These are phyloP conservation scores for Mucor velutinosus DNA, from an alignment of 371 early-diverging fungal species.

Conservation along the genomic window DNA sequence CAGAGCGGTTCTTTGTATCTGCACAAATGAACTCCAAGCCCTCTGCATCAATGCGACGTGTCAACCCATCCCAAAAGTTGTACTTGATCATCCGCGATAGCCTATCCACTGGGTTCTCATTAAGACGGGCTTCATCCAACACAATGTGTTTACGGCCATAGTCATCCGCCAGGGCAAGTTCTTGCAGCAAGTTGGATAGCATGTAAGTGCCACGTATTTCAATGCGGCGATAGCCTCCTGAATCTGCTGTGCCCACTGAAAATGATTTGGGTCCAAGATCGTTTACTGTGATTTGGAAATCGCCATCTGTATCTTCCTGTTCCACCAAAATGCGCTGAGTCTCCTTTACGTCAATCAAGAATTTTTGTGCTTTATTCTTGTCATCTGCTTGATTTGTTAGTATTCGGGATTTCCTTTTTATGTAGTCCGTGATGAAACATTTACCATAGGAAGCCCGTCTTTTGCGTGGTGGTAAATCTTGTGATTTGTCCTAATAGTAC, in stretches of 20 bases:
- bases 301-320: conserved; percentile 93
- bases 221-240: conserved; percentile 79
- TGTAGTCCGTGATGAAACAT: not conserved
- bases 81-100: conserved; percentile 85
- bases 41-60: conserved; percentile 87
- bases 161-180: conserved; percentile 85
- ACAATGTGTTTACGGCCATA: conserved; percentile 79
- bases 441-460: conserved; percentile 53
- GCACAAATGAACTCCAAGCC: conserved; percentile 83
- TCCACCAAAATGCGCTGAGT: conserved; percentile 72
- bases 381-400: conserved; percentile 54
- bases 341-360: conserved; percentile 80
- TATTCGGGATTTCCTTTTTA: not conserved
- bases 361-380: conserved; percentile 65
- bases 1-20: conserved; percentile 85
- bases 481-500: conserved; percentile 8
- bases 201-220: conserved; percentile 91
- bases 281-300: conserved; percentile 88
- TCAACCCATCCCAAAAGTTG: conserved; percentile 91
- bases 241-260: conserved; percentile 78
- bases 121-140: conserved; percentile 79
- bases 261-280: conserved; percentile 91
- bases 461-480: conserved; percentile 4
- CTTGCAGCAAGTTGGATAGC: conserved; percentile 90
- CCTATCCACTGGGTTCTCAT: conserved; percentile 89